Percentiles rank a stretch among this genome's conserved stretches.
These are phyloP conservation scores for Globisporangium spiculum DNA, from an alignment of 352 stramenopile genomes.

Conservation along the genomic window DNA sequence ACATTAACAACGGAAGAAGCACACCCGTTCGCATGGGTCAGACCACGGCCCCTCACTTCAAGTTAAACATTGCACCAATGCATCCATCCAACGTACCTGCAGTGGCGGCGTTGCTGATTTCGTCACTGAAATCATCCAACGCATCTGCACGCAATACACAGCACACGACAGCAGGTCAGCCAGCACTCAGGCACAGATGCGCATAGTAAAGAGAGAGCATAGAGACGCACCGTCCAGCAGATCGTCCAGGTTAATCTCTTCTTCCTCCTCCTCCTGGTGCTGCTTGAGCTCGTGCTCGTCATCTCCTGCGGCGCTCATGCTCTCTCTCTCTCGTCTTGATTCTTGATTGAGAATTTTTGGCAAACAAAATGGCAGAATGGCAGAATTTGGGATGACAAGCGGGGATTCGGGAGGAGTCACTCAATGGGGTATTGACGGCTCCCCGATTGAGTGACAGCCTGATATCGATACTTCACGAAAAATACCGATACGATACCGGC, in stretches of 20 bases:
- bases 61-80: neutral
- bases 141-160: slow-evolving; percentile 41
- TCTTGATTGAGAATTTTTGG: neutral
- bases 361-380: neutral
- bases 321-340: neutral
- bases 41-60: neutral
- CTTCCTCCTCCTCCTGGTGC: slow-evolving; percentile 42
- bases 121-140: slow-evolving; percentile 80
- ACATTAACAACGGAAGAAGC: neutral
- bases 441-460: no score
- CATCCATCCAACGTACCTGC: neutral
- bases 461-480: no score
- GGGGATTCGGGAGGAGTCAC: neutral
- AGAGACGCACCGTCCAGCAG: slow-evolving; percentile 61
- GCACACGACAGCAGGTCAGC: neutral
- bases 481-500: neutral
- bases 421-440: no score
- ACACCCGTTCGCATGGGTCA: neutral
- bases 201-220: neutral
- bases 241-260: slow-evolving; percentile 77
- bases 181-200: neutral
- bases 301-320: slow-evolving; percentile 18
- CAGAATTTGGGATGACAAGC: neutral
- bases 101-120: slow-evolving; percentile 34
- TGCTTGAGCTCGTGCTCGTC: slow-evolving; percentile 29